Evolutionary conservation across 148 eudicot species (phyloP).

Genomic region (Vaccinium vitisidaea): DNA sequence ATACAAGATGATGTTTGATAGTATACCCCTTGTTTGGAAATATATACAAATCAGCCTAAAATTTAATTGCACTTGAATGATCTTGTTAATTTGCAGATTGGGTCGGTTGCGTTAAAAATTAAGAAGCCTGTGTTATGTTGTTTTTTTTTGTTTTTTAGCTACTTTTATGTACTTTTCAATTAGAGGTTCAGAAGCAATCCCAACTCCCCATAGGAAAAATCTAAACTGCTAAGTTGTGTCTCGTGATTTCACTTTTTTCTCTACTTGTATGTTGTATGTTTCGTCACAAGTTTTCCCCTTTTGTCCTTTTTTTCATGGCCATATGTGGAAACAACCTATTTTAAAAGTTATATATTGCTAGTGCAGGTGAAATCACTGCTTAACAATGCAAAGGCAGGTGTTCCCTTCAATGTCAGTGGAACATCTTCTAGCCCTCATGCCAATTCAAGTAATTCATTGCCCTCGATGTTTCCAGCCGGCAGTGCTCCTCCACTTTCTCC

Average conservation of each 20-base stretch:
- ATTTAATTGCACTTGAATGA: neutral
- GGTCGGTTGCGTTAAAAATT: neutral
- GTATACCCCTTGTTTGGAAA: neutral
- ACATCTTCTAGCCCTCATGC: conserved; percentile 67
- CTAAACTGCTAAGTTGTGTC: neutral
- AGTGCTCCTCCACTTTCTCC: conserved; percentile 99
- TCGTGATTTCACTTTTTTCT: neutral
- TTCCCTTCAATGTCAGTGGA: conserved; percentile 61
- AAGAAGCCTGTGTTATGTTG: neutral
- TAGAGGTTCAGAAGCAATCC: neutral
- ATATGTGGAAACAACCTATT: neutral
- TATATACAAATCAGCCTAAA: neutral
- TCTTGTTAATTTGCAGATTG: neutral
- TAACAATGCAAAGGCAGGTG: conserved; percentile 80
- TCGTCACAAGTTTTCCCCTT: neutral
- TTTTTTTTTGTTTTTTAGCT: neutral
- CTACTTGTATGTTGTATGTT: neutral
- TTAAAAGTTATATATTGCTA: neutral
- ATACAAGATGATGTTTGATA: neutral
- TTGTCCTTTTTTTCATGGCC: neutral
- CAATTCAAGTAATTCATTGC: conserved; percentile 65
- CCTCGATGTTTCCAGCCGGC: conserved; percentile 98
- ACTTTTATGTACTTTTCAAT: neutral
- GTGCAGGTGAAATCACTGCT: conserved; percentile 84
- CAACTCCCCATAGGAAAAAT: neutral